A percentile compares a stretch with the other conserved stretches of the same genome.
Conservation (phyloP, 768 basidiomycete species). For the Dioszegia aurantiaca region DNA sequence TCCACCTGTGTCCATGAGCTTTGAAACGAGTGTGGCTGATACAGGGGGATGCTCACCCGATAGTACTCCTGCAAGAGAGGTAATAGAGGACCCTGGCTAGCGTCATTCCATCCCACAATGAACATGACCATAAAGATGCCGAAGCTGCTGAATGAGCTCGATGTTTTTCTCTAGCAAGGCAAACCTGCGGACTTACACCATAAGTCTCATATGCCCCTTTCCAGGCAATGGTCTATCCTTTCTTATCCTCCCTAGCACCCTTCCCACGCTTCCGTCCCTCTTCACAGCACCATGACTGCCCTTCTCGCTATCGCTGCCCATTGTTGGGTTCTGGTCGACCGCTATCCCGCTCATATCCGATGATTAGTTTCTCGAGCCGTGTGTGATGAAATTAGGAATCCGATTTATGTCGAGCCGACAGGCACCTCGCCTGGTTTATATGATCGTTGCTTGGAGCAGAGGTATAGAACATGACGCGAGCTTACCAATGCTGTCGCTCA, state of each 20-base stretch:
- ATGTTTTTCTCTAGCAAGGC: neutral
- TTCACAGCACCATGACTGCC: neutral
- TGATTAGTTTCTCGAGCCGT: too few species aligned
- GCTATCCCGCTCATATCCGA: too few species aligned
- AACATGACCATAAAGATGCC: constrained; percentile 39
- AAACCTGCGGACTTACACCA: constrained; percentile 25
- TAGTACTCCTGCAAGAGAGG: constrained; percentile 67
- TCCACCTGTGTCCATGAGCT: constrained; percentile 1
- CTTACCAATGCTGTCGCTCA: too few species aligned
- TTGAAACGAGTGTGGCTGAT: neutral
- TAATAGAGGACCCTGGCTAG: constrained; percentile 68
- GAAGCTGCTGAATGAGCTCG: constrained; percentile 15
- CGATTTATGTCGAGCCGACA: too few species aligned
- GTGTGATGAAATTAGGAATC: too few species aligned
- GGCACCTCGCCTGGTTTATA: too few species aligned
- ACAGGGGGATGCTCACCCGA: constrained; percentile 50
- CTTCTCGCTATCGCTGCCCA: neutral
- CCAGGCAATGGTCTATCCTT: constrained; percentile 22
- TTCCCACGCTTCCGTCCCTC: neutral
- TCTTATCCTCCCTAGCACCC: constrained; percentile 4
- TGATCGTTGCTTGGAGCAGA: too few species aligned
- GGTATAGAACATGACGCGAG: too few species aligned
- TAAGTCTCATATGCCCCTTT: constrained; percentile 8
- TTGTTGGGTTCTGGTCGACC: neutral
- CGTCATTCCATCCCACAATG: constrained; percentile 70